Evolutionary conservation across 2,329 filamentous ascomycete genomes (phyloP).

Genomic region (Ascochyta koolunga): DNA sequence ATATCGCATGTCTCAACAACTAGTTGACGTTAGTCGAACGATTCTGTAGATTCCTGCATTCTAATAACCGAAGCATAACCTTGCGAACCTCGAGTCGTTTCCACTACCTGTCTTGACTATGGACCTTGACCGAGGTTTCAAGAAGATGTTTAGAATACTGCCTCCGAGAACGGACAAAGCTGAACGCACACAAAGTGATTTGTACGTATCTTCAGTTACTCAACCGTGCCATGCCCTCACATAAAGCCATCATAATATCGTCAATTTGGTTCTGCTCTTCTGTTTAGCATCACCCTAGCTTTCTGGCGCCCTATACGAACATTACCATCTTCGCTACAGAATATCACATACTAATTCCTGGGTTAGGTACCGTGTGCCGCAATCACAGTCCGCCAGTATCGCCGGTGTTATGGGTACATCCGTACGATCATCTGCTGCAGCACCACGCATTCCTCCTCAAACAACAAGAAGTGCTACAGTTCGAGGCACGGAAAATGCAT

Average conservation of each 20-base stretch:
- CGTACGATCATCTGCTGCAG: not conserved
- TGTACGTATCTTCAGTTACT: not conserved
- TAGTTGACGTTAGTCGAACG: not conserved
- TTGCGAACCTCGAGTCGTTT: not conserved
- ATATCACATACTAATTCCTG: not conserved
- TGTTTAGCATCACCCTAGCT: not conserved
- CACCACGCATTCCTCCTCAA: not conserved
- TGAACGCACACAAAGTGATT: not conserved
- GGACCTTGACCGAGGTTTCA: not conserved
- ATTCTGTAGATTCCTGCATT: not conserved
- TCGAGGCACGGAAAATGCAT: not conserved
- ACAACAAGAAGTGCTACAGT: not conserved
- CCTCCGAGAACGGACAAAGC: not conserved
- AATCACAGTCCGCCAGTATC: not conserved
- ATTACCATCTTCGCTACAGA: not conserved
- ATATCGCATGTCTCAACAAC: constrained; percentile 1
- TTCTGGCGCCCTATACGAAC: not conserved
- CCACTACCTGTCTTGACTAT: too few relatives aligned
- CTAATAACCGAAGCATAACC: not conserved
- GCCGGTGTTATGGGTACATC: not conserved
- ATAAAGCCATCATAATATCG: not conserved
- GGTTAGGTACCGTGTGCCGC: not conserved
- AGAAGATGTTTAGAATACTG: constrained; percentile 3
- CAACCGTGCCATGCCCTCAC: not conserved
- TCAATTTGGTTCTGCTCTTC: not conserved